These are phyloP conservation scores for Beverwykella pulmonaria DNA, from an alignment of 495 filamentous ascomycete species.

Conservation along the genomic window DNA sequence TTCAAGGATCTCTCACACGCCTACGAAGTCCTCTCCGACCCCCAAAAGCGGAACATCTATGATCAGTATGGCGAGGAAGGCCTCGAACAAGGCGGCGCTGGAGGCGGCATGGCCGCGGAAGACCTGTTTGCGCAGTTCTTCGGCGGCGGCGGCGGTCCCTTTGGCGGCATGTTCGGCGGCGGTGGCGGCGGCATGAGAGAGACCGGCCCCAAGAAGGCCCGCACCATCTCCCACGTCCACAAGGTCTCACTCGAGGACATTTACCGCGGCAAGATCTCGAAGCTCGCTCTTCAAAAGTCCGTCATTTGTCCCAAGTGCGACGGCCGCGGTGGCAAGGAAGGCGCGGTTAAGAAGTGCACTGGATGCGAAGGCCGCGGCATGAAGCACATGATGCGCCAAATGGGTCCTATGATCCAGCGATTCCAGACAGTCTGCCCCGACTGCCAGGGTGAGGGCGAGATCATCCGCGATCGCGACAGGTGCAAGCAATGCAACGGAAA, in stretches of 20 bases:
- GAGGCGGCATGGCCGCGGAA: constrained; percentile 90
- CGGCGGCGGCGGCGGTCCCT: constrained; percentile 75
- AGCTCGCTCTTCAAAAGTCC: constrained; percentile 94
- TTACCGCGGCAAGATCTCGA: constrained; percentile 96
- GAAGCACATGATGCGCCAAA: constrained; percentile 99
- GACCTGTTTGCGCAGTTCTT: constrained; percentile 99
- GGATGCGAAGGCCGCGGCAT: constrained; percentile 92
- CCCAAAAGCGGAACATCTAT: constrained; percentile 87
- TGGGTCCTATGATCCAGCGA: constrained; percentile 99
- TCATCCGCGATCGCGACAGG: constrained; percentile 90
- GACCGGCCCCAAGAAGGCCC: constrained; percentile 86
- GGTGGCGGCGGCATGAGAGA: constrained; percentile 74
- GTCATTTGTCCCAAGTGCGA: constrained; percentile 96
- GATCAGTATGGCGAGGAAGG: constrained; percentile 98
- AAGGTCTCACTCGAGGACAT: constrained; percentile 97
- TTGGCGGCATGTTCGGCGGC: constrained; percentile 83
- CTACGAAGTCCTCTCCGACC: constrained; percentile 90
- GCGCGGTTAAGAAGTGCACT: constrained; percentile 86
- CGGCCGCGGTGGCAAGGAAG: constrained; percentile 95
- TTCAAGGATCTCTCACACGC: constrained; percentile 97
- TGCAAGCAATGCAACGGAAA: constrained; percentile 95
- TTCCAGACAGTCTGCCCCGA: constrained; percentile 99
- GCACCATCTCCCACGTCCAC: constrained; percentile 96
- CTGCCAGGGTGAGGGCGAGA: constrained; percentile 95
- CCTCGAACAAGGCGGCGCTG: constrained; percentile 81